phyloP scores from a whole-genome alignment of 331 rosid genomes.

The Telfairia occidentalis region DNA sequence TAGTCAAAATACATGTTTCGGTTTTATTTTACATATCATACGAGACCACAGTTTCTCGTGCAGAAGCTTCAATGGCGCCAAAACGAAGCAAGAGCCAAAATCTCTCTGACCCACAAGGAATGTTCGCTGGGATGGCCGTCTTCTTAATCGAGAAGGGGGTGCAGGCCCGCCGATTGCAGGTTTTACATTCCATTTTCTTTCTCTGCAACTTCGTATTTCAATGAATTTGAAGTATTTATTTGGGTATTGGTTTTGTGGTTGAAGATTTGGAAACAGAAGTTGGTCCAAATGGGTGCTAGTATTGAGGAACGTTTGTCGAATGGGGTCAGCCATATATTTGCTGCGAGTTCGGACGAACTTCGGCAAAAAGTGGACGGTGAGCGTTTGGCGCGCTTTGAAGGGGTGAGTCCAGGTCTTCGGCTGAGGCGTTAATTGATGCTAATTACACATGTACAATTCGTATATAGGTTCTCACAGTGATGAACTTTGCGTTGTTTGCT shows the following conservation, averaged over 20 bases:
- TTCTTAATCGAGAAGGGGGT: constrained; percentile 55
- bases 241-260: background rate
- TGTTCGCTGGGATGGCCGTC: constrained; percentile 55
- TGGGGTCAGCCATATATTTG: constrained; percentile 57
- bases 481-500: background rate
- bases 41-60: background rate
- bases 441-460: background rate
- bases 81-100: constrained; percentile 28
- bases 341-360: constrained; percentile 40
- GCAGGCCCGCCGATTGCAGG: constrained; percentile 79
- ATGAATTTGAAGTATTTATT: background rate
- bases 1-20: background rate
- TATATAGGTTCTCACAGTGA: background rate
- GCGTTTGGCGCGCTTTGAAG: constrained; percentile 48
- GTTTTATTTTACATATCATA: background rate
- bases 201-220: background rate
- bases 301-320: constrained; percentile 48
- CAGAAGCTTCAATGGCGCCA: constrained; percentile 44
- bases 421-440: background rate
- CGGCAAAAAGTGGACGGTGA: constrained; percentile 30
- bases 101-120: constrained; percentile 33
- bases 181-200: background rate
- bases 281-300: constrained; percentile 64
- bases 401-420: constrained; percentile 29
- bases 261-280: constrained; percentile 88